phyloP scores from a whole-genome alignment of 2,329 filamentous ascomycete genomes.

The Purpureocillium takamizusanense region DNA sequence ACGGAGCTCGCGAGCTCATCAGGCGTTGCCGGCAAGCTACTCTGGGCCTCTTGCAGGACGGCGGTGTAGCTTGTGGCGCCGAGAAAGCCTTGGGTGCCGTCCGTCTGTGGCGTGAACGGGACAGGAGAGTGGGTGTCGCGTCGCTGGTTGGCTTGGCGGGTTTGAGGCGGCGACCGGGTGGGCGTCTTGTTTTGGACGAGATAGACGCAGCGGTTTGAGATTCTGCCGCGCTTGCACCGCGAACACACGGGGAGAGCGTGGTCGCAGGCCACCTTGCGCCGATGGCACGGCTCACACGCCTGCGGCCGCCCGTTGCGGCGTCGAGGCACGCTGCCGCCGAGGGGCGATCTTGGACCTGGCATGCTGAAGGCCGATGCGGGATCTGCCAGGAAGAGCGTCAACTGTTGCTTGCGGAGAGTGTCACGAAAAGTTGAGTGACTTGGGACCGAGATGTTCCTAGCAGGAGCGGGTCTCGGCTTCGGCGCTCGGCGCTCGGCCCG shows the following conservation, averaged over 20 bases:
- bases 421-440: too few species aligned
- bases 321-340: constrained; percentile 6
- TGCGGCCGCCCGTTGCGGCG: constrained; percentile 19
- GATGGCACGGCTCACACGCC: constrained; percentile 27
- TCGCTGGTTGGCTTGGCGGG: too few species aligned
- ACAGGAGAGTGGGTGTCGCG: background rate
- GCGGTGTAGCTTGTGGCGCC: constrained; percentile 1
- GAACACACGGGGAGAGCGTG: constrained; percentile 29
- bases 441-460: too few species aligned
- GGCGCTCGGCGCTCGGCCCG: constrained; percentile 1
- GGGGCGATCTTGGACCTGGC: background rate
- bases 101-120: background rate
- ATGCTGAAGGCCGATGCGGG: background rate
- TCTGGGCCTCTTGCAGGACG: background rate
- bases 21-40: background rate
- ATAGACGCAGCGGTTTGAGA: constrained; percentile 25
- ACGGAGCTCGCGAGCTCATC: background rate
- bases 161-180: too few species aligned
- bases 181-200: constrained; percentile 4
- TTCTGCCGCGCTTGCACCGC: constrained; percentile 26
- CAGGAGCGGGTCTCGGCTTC: background rate
- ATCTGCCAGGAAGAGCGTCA: too few species aligned
- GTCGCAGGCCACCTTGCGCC: constrained; percentile 34
- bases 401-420: too few species aligned
- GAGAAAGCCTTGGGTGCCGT: background rate